Evolutionary conservation across 1,284 basidiomycete species (phyloP).

Genomic region (Apiotrichum veenhuisii): DNA sequence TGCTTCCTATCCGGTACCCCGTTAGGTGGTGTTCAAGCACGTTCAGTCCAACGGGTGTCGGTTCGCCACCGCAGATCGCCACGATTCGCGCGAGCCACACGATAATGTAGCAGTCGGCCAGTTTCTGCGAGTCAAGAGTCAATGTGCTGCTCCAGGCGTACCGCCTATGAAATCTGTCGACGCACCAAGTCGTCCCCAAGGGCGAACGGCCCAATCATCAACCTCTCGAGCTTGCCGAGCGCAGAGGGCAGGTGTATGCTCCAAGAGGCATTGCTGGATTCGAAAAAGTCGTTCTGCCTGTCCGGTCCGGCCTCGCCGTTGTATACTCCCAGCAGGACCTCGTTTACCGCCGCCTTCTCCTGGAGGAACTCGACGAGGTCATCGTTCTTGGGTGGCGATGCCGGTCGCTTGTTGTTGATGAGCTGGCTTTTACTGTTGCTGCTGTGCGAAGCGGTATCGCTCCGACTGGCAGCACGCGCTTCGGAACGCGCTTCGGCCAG

Average conservation of each 20-base stretch:
- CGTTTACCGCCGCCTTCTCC: conserved; percentile 47
- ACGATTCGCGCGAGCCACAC: conserved; percentile 70
- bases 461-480: no score
- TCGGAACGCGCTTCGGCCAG: conserved; percentile 50
- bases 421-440: no score
- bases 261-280: conserved; percentile 52
- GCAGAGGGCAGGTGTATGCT: conserved; percentile 52
- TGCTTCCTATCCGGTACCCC: conserved; percentile 38
- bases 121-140: conserved; percentile 52
- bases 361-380: conserved; percentile 45
- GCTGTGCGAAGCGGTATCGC: no score
- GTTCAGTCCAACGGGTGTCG: conserved; percentile 50
- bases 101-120: conserved; percentile 74
- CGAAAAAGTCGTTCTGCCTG: conserved; percentile 44
- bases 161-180: background rate
- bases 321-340: conserved; percentile 46
- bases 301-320: conserved; percentile 33
- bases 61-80: conserved; percentile 57
- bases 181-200: conserved; percentile 59
- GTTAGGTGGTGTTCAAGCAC: conserved; percentile 37
- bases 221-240: conserved; percentile 55
- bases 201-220: conserved; percentile 66
- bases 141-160: no score
- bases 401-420: conserved; percentile 26
- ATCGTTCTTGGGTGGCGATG: background rate